Conservation (phyloP, 768 basidiomycete species). For the Hydnomerulius pinastri region DNA sequence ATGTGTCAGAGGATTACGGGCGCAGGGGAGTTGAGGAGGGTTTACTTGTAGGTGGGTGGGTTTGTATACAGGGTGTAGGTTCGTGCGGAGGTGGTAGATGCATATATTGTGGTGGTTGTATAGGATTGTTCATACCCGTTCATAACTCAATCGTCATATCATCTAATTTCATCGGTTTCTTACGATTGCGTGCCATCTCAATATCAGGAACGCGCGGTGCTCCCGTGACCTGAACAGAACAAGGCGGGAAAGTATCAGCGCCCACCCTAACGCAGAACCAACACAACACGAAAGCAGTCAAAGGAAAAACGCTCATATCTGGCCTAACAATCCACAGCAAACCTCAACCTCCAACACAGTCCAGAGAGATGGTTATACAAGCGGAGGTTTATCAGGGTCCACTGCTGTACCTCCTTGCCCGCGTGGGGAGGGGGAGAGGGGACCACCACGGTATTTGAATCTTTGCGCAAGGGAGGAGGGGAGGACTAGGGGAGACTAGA, state of each 20-base stretch:
- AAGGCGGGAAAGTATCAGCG: conserved; percentile 9
- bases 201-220: no score
- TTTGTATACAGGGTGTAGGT: no score
- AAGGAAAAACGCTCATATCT: conserved; percentile 68
- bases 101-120: no score
- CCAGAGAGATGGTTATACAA: conserved; percentile 48
- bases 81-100: no score
- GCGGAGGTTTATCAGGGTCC: conserved; percentile 28
- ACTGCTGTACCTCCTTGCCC: conserved; percentile 6
- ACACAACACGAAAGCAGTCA: conserved; percentile 3
- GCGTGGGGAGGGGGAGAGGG: conserved; percentile 15
- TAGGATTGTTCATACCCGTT: no score
- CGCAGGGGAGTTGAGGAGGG: conserved; percentile 70
- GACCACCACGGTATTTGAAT: conserved; percentile 76
- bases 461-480: conserved; percentile 25
- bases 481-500: not conserved
- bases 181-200: no score
- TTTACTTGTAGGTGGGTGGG: conserved; percentile 81
- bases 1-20: conserved; percentile 86
- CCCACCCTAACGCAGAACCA: no score
- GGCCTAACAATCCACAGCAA: conserved; percentile 77
- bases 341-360: conserved; percentile 49
- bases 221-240: conserved; percentile 11
- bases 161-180: no score
- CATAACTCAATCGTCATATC: no score